These are phyloP conservation scores for Gastroboletus turbinatus DNA, from an alignment of 1,284 basidiomycete genomes.

Conservation along the genomic window DNA sequence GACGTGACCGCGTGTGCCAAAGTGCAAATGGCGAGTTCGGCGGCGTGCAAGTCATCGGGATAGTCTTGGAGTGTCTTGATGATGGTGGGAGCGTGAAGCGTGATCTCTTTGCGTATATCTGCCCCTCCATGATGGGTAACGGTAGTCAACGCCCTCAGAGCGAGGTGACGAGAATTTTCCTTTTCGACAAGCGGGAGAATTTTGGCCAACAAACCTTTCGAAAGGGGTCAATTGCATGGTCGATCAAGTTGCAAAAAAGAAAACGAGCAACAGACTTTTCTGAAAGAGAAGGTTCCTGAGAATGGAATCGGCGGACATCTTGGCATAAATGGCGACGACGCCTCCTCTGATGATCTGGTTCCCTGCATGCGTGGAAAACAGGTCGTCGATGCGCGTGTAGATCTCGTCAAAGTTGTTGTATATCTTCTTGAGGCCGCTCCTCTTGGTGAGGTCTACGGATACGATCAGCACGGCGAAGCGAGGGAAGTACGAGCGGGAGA, in stretches of 20 bases:
- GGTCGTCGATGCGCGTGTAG: constrained; percentile 46
- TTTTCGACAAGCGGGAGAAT: constrained; percentile 52
- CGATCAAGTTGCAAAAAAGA: not conserved
- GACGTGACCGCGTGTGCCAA: constrained; percentile 54
- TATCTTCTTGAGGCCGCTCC: constrained; percentile 60
- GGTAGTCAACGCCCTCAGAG: constrained; percentile 52
- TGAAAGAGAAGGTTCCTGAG: constrained; percentile 56
- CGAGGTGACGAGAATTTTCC: constrained; percentile 47
- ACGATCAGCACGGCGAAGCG: not conserved
- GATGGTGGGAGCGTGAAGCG: constrained; percentile 42
- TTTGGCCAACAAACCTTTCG: constrained; percentile 51
- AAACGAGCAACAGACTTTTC: constrained; percentile 40
- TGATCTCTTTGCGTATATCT: constrained; percentile 50
- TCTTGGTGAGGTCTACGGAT: constrained; percentile 48
- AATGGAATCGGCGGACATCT: constrained; percentile 60
- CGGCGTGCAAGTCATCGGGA: constrained; percentile 48
- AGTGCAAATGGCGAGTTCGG: constrained; percentile 51
- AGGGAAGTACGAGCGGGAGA: not conserved
- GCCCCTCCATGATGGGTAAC: constrained; percentile 62
- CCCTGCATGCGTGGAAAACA: constrained; percentile 38
- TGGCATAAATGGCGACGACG: constrained; percentile 59
- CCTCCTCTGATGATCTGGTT: constrained; percentile 49
- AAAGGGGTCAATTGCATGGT: not conserved
- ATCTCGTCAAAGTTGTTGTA: constrained; percentile 55
- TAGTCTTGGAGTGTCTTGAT: constrained; percentile 46